Evolutionary conservation across 495 filamentous ascomycete species (phyloP).

Genomic region (Talaromyces wortmannii): DNA sequence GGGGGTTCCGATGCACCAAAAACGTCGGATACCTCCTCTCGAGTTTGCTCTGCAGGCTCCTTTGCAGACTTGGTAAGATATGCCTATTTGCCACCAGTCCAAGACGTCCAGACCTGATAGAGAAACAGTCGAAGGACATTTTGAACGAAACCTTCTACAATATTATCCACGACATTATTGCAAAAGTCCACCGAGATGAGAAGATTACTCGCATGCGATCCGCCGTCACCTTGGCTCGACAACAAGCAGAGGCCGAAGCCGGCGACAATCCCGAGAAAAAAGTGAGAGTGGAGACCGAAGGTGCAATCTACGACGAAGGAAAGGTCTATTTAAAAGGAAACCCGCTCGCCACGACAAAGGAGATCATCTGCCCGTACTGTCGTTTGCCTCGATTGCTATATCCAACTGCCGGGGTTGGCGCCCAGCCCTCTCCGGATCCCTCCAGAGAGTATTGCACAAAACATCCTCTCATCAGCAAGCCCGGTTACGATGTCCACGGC

Average conservation of each 20-base stretch:
- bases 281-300: slow-evolving; percentile 57
- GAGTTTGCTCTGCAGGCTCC: slow-evolving; percentile 24
- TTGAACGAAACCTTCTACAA: slow-evolving; percentile 67
- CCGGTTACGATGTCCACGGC: slow-evolving; percentile 76
- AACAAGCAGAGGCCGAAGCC: slow-evolving; percentile 50
- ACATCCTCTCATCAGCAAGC: slow-evolving; percentile 63
- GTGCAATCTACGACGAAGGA: slow-evolving; percentile 65
- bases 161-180: slow-evolving; percentile 62
- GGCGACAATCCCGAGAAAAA: slow-evolving; percentile 27
- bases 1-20: not conserved
- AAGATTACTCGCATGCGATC: slow-evolving; percentile 66
- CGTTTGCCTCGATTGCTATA: slow-evolving; percentile 57
- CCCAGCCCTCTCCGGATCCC: slow-evolving; percentile 50
- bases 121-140: slow-evolving; percentile 40
- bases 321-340: slow-evolving; percentile 69
- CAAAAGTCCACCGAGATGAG: slow-evolving; percentile 68
- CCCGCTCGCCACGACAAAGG: slow-evolving; percentile 63
- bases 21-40: not conserved
- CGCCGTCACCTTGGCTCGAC: slow-evolving; percentile 64
- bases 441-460: slow-evolving; percentile 67
- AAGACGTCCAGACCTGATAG: not conserved
- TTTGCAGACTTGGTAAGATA: slow-evolving; percentile 38
- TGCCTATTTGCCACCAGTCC: not conserved
- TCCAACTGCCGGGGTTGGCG: slow-evolving; percentile 54
- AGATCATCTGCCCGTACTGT: slow-evolving; percentile 62